Percentiles rank a stretch among this genome's conserved stretches.
Evolutionary conservation across 2,329 filamentous ascomycete species (phyloP).

Genomic region (Fusarium sp.): DNA sequence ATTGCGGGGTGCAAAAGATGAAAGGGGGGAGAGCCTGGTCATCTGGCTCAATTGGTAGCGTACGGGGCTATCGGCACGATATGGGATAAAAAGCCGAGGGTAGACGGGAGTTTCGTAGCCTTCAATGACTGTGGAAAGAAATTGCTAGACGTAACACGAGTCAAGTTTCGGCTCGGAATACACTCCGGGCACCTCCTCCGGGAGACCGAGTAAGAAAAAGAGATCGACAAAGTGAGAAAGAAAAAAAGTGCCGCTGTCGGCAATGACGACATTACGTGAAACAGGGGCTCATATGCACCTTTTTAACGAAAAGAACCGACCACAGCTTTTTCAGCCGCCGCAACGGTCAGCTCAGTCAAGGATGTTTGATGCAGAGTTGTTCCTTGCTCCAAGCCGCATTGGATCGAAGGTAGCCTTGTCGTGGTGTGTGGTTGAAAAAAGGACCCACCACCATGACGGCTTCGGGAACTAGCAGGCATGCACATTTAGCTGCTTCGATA

Average conservation of each 20-base stretch:
- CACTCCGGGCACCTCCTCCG: constrained; percentile 14
- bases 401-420: constrained; percentile 26
- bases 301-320: neutral
- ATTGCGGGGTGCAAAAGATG: constrained; percentile 25
- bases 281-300: neutral
- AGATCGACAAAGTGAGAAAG: neutral
- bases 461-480: too few relatives aligned
- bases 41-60: constrained; percentile 18
- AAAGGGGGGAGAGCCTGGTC: constrained; percentile 9
- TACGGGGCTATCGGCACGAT: constrained; percentile 22
- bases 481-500: too few relatives aligned
- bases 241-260: neutral
- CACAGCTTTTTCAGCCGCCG: constrained; percentile 4
- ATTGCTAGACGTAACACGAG: constrained; percentile 24
- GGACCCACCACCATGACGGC: constrained; percentile 28
- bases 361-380: constrained; percentile 14
- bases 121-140: neutral
- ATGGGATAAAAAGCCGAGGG: constrained; percentile 4
- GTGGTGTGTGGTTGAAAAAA: constrained; percentile 44
- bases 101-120: neutral
- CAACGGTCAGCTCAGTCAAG: constrained; percentile 15
- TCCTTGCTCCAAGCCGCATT: neutral
- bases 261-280: neutral
- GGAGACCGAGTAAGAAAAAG: neutral
- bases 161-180: constrained; percentile 31